Conservation (phyloP, 1,139 yeast genomes). For the Pichia sp. region DNA sequence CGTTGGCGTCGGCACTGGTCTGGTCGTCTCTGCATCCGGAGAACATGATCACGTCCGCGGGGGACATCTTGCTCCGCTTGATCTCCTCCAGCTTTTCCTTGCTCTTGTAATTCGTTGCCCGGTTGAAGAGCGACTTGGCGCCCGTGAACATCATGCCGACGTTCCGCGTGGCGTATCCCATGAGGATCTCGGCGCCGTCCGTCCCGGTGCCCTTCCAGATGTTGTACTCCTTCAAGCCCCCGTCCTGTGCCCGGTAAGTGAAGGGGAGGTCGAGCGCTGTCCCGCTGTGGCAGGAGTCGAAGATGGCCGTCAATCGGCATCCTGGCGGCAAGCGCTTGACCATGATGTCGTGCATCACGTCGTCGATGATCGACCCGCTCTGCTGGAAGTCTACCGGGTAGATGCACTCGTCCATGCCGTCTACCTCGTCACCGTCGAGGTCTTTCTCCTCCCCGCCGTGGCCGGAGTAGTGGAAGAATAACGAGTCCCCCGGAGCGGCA, state of each 20-base stretch:
- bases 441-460: constrained; percentile 88
- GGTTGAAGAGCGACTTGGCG: constrained; percentile 47
- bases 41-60: constrained; percentile 82
- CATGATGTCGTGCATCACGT: constrained; percentile 76
- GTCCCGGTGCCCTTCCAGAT: constrained; percentile 79
- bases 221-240: constrained; percentile 85
- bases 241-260: constrained; percentile 78
- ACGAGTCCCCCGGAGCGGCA: constrained; percentile 81
- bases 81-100: constrained; percentile 38
- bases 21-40: constrained; percentile 92
- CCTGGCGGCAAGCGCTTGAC: constrained; percentile 78
- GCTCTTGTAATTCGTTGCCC: constrained; percentile 31
- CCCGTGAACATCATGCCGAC: constrained; percentile 49
- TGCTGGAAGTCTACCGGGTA: constrained; percentile 84
- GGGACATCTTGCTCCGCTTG: constrained; percentile 62
- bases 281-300: constrained; percentile 93
- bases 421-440: constrained; percentile 84
- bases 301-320: constrained; percentile 80
- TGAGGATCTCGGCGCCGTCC: constrained; percentile 67
- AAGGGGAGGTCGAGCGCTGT: constrained; percentile 87
- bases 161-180: constrained; percentile 71
- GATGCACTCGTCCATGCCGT: constrained; percentile 83
- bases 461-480: constrained; percentile 87
- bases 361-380: constrained; percentile 63
- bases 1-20: constrained; percentile 75